Conservation (phyloP, 176 grass and related monocot genomes). For the Hsuehochloa calcarea region DNA sequence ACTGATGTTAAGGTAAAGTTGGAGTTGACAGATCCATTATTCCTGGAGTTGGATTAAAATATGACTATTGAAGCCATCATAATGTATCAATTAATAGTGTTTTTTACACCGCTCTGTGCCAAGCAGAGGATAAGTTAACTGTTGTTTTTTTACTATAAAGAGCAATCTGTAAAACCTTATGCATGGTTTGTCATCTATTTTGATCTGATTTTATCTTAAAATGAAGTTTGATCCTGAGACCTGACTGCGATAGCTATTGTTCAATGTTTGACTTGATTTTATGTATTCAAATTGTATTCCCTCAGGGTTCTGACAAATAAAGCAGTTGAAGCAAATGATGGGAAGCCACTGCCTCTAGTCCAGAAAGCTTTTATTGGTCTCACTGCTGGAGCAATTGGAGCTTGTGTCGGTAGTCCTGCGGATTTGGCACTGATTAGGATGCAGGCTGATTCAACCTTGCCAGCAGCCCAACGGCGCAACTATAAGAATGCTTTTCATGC, state of each 20-base stretch:
- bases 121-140: neutral
- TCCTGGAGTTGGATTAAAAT: neutral
- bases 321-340: constrained; percentile 91
- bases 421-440: constrained; percentile 92
- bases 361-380: constrained; percentile 88
- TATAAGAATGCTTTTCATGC: constrained; percentile 95
- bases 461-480: constrained; percentile 61
- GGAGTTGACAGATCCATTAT: neutral
- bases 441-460: constrained; percentile 94
- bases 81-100: neutral
- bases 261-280: neutral
- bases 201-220: neutral
- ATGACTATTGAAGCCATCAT: neutral
- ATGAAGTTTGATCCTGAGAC: neutral
- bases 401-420: constrained; percentile 76
- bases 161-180: neutral
- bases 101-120: neutral
- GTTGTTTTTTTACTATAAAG: neutral
- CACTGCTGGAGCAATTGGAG: constrained; percentile 86
- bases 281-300: neutral
- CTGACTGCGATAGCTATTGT: neutral
- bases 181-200: neutral
- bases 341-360: constrained; percentile 76
- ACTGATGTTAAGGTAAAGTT: constrained; percentile 5
- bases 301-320: constrained; percentile 89